These are phyloP conservation scores for Chrysanthemum seticuspe DNA, from an alignment of 129 eudicot species.

Conservation along the genomic window DNA sequence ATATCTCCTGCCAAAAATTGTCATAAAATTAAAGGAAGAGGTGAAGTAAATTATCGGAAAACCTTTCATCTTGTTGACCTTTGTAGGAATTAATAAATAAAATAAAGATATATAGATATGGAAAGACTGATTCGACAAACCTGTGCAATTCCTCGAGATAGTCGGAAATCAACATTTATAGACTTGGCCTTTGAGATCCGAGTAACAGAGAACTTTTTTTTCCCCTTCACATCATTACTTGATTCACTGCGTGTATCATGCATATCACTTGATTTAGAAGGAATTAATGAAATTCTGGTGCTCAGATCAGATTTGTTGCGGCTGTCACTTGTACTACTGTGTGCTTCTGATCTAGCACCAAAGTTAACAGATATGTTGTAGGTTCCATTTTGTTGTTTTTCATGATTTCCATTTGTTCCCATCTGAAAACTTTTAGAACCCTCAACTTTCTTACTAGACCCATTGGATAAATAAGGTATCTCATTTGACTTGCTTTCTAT, in stretches of 20 bases:
- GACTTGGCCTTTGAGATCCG: slow-evolving; percentile 86
- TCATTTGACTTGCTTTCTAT: slow-evolving; percentile 37
- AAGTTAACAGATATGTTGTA: slow-evolving; percentile 30
- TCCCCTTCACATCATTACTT: slow-evolving; percentile 60
- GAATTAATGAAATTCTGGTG: slow-evolving; percentile 35
- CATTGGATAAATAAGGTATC: slow-evolving; percentile 32
- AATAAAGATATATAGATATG: not conserved
- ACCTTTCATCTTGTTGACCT: not conserved
- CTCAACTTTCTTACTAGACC: slow-evolving; percentile 39
- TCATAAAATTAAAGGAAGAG: slow-evolving; percentile 6
- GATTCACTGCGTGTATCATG: slow-evolving; percentile 40
- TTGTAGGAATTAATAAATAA: not conserved
- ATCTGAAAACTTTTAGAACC: slow-evolving; percentile 27
- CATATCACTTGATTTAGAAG: slow-evolving; percentile 44
- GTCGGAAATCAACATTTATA: slow-evolving; percentile 85
- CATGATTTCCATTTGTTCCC: slow-evolving; percentile 44
- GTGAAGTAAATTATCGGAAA: not conserved
- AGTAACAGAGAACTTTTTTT: slow-evolving; percentile 74
- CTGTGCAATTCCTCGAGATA: slow-evolving; percentile 97
- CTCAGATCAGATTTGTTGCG: slow-evolving; percentile 36
- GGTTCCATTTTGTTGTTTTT: slow-evolving; percentile 39
- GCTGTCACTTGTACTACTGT: slow-evolving; percentile 35
- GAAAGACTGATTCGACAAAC: slow-evolving; percentile 36
- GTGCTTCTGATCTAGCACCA: slow-evolving; percentile 43
- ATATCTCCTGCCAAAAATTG: slow-evolving; percentile 20